Conservation (phyloP, 345 rosid genomes). For the Excoecaria cochinchinensis region DNA sequence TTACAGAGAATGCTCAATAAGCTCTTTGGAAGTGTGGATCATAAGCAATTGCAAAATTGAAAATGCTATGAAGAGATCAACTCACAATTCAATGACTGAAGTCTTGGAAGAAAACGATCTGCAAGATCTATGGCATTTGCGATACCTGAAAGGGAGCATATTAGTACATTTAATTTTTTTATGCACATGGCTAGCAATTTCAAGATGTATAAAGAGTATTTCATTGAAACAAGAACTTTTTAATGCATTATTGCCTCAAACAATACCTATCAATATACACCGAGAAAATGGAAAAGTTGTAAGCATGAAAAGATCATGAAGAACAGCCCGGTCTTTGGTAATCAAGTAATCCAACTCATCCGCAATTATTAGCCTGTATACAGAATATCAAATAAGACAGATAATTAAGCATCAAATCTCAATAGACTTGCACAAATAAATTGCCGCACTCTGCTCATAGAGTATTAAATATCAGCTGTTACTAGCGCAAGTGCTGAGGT, state of each 20-base stretch:
- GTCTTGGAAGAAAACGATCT: conserved; percentile 86
- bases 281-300: conserved; percentile 76
- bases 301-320: conserved; percentile 92
- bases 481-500: background rate
- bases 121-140: conserved; percentile 93
- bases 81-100: conserved; percentile 79
- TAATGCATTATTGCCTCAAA: background rate
- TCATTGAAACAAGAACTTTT: background rate
- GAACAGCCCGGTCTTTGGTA: conserved; percentile 77
- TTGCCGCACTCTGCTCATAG: background rate
- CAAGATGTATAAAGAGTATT: background rate
- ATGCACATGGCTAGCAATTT: background rate
- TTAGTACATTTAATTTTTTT: background rate
- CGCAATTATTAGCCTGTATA: conserved; percentile 60
- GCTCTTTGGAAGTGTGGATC: background rate
- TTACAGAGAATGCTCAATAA: background rate
- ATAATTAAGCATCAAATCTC: background rate
- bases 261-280: conserved; percentile 76
- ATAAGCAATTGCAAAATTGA: background rate
- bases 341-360: conserved; percentile 93
- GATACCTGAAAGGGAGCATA: conserved; percentile 50
- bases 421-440: background rate
- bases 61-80: conserved; percentile 12
- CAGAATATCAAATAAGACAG: background rate
- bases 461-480: background rate